A percentile compares a stretch with the other conserved stretches of the same genome.
phyloP scores from a whole-genome alignment of 2,329 filamentous ascomycete species.

The Aureobasidium sp. region DNA sequence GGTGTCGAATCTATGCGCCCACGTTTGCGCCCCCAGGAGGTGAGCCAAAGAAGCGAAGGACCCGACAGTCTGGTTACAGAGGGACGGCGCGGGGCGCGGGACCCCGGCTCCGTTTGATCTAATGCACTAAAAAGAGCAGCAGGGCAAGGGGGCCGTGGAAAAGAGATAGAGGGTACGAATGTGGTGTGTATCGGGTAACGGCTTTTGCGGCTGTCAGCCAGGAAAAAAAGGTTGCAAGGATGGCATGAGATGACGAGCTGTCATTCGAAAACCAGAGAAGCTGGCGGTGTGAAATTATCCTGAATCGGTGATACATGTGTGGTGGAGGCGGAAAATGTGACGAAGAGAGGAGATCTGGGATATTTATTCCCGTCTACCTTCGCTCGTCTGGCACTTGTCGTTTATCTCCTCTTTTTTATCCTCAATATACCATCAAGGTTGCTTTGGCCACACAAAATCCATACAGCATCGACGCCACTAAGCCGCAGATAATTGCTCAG shows the following conservation, averaged over 20 bases:
- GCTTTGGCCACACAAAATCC: background rate
- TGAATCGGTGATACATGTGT: background rate
- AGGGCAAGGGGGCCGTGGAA: background rate
- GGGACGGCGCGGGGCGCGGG: slow-evolving; percentile 2
- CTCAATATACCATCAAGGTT: background rate
- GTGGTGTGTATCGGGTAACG: background rate
- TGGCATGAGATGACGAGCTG: background rate
- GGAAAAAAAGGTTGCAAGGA: background rate
- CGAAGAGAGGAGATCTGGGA: background rate
- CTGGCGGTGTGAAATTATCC: background rate
- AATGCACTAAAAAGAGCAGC: background rate
- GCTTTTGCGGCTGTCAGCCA: background rate
- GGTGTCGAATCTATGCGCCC: background rate
- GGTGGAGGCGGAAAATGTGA: background rate
- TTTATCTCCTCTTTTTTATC: background rate
- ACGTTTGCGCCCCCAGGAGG: background rate
- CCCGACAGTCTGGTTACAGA: background rate
- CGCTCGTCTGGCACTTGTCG: background rate
- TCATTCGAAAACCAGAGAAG: background rate
- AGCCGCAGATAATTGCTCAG: background rate
- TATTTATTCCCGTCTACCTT: background rate
- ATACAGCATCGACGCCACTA: background rate
- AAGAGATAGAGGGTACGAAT: background rate
- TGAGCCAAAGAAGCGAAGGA: background rate
- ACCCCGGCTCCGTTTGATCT: background rate